A percentile compares a stretch with the other conserved stretches of the same genome.
These are phyloP conservation scores for Tricladium varicosporioides DNA, from an alignment of 2,329 filamentous ascomycete species.

Conservation along the genomic window DNA sequence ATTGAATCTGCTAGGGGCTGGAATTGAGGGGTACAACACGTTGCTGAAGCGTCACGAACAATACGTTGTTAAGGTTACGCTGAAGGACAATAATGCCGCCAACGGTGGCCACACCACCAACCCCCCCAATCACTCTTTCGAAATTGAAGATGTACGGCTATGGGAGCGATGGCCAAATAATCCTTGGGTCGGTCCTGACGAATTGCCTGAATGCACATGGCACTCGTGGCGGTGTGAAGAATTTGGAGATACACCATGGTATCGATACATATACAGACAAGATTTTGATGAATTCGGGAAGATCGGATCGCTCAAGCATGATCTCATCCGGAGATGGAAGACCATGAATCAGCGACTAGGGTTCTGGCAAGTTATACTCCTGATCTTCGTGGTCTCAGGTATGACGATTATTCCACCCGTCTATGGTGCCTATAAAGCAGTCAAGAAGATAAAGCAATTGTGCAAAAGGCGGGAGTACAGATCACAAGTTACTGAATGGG, in stretches of 20 bases:
- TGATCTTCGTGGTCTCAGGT: slow-evolving; percentile 14
- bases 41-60: neutral
- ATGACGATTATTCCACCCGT: slow-evolving; percentile 15
- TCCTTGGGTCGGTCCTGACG: neutral
- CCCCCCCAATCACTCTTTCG: slow-evolving; percentile 1
- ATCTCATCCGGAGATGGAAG: slow-evolving; percentile 16
- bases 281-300: slow-evolving; percentile 23
- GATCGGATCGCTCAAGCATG: slow-evolving; percentile 18
- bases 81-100: neutral
- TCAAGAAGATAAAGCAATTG: neutral
- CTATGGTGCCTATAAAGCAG: slow-evolving; percentile 15
- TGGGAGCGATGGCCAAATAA: neutral
- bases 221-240: slow-evolving; percentile 22
- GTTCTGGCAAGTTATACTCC: slow-evolving; percentile 8
- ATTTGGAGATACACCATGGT: slow-evolving; percentile 17
- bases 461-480: no score
- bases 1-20: slow-evolving; percentile 12
- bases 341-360: slow-evolving; percentile 15
- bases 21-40: slow-evolving; percentile 6
- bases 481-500: no score
- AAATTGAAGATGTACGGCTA: neutral
- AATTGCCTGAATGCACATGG: slow-evolving; percentile 15
- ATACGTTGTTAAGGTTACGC: neutral
- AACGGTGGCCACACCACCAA: neutral
- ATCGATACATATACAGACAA: slow-evolving; percentile 21